Evolutionary conservation across 768 basidiomycete genomes (phyloP).

Genomic region (Mrakia blollopis): DNA sequence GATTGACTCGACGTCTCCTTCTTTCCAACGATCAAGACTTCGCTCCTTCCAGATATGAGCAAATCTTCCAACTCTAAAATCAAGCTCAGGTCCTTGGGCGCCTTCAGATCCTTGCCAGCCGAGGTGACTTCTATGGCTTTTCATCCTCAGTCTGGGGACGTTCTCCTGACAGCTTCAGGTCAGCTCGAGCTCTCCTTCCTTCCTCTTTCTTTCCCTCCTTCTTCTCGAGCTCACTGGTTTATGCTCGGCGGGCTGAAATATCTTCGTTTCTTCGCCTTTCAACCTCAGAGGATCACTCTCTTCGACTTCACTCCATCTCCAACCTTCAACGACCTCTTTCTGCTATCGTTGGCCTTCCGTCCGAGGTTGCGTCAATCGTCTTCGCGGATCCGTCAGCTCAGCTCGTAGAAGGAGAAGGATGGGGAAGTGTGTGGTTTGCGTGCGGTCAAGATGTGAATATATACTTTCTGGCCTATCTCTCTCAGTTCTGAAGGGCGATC

Average conservation of each 20-base stretch:
- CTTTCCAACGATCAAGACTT: slow-evolving; percentile 2
- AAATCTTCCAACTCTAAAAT: background rate
- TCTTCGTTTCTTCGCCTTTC: no score
- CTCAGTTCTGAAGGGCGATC: no score
- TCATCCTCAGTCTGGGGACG: background rate
- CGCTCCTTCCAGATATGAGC: background rate
- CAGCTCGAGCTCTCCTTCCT: background rate
- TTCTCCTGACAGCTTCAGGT: slow-evolving; percentile 24
- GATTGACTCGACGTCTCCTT: background rate
- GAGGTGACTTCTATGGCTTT: slow-evolving; percentile 20
- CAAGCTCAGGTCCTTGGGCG: background rate
- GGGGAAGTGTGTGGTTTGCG: slow-evolving; percentile 24
- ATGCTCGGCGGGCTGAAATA: background rate
- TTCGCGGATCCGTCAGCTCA: background rate
- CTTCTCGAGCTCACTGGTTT: background rate
- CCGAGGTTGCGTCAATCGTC: slow-evolving; percentile 22
- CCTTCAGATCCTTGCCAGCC: slow-evolving; percentile 11
- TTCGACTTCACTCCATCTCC: slow-evolving; percentile 7
- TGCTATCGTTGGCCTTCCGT: slow-evolving; percentile 21
- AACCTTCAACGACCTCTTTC: slow-evolving; percentile 5
- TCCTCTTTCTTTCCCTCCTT: background rate
- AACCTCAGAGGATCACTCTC: slow-evolving; percentile 20
- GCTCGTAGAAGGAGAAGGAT: background rate
- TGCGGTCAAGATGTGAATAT: slow-evolving; percentile 17
- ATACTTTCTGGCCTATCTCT: background rate